These are phyloP conservation scores for Ceratobasidium sp. DNA, from an alignment of 1,284 basidiomycete genomes.

Conservation along the genomic window DNA sequence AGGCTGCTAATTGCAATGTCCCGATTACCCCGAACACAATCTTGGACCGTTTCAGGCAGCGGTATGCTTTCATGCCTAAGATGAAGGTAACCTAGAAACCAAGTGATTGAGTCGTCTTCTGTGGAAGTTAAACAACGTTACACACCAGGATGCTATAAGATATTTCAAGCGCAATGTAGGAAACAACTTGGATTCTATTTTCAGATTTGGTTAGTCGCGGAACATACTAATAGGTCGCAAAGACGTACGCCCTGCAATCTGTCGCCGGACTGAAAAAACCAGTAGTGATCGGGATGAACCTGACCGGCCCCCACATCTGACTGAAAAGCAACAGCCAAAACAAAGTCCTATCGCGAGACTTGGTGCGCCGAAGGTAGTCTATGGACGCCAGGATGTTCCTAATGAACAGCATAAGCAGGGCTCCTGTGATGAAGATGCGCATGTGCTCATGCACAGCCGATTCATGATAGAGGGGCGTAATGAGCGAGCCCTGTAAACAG, in stretches of 20 bases:
- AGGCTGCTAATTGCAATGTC: constrained; percentile 59
- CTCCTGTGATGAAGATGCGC: constrained; percentile 62
- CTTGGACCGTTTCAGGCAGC: constrained; percentile 68
- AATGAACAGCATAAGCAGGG: constrained; percentile 64
- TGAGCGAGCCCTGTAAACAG: constrained; percentile 61
- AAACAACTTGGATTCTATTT: constrained; percentile 58
- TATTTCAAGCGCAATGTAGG: constrained; percentile 56
- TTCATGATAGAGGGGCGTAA: constrained; percentile 61
- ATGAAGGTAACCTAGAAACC: constrained; percentile 68
- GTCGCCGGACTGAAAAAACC: constrained; percentile 61
- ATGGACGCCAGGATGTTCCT: constrained; percentile 65
- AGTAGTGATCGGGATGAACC: constrained; percentile 60
- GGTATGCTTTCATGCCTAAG: constrained; percentile 72
- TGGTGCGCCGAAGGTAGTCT: constrained; percentile 65
- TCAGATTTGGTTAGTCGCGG: constrained; percentile 6
- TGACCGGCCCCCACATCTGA: constrained; percentile 64
- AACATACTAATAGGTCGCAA: constrained; percentile 51
- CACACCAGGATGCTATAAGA: constrained; percentile 64
- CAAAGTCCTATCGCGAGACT: constrained; percentile 69
- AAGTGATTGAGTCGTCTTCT: background rate
- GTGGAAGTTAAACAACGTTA: background rate
- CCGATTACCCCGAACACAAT: constrained; percentile 57
- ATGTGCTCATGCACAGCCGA: constrained; percentile 61
- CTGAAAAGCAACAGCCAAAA: constrained; percentile 67
- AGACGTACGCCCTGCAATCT: constrained; percentile 57